phyloP scores from a whole-genome alignment of 345 rosid species.

The Atalantia buxifolia region DNA sequence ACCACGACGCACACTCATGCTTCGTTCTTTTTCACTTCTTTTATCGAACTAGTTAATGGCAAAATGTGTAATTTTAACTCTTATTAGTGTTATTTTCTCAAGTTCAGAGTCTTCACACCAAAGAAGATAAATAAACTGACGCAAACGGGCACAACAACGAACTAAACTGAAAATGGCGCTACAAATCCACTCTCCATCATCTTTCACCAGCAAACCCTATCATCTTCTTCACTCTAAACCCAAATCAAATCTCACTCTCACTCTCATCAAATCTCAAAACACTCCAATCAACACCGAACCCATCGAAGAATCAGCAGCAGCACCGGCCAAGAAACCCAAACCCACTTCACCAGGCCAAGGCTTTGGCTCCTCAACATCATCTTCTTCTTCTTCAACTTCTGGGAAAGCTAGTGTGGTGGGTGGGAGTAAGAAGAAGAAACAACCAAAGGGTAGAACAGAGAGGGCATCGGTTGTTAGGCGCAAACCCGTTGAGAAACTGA shows the following conservation, averaged over 20 bases:
- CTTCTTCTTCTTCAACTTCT: slow-evolving; percentile 26
- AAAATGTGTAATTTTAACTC: too few species aligned
- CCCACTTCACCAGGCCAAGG: slow-evolving; percentile 48
- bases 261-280: slow-evolving; percentile 36
- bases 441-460: slow-evolving; percentile 43
- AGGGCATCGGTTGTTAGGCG: slow-evolving; percentile 53
- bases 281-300: slow-evolving; percentile 37
- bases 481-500: slow-evolving; percentile 65
- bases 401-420: slow-evolving; percentile 7
- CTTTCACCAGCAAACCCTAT: slow-evolving; percentile 21
- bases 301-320: slow-evolving; percentile 29
- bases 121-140: neutral
- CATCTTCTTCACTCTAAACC: slow-evolving; percentile 22
- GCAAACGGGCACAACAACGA: slow-evolving; percentile 3
- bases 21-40: neutral
- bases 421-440: slow-evolving; percentile 35
- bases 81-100: too few species aligned
- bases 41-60: too few species aligned
- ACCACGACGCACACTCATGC: neutral
- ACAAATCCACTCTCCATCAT: slow-evolving; percentile 36
- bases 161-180: slow-evolving; percentile 72
- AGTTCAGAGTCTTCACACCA: too few species aligned
- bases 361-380: slow-evolving; percentile 42
- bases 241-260: slow-evolving; percentile 28
- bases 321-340: slow-evolving; percentile 40